phyloP scores from a whole-genome alignment of 225 moss, liverwort and hornwort species.

The Pleurozium schreberi region DNA sequence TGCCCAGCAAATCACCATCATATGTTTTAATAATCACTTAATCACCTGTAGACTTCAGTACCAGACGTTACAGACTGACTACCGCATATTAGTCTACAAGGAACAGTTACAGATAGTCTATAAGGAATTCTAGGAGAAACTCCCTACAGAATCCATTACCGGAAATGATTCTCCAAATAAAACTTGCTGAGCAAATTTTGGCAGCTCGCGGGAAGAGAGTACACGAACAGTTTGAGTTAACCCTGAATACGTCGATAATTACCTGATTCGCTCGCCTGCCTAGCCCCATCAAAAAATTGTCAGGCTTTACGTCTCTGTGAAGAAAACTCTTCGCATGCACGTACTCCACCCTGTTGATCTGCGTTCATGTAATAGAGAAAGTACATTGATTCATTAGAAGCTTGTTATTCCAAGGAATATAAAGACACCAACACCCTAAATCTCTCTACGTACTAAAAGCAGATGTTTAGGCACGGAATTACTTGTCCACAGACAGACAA shows the following conservation, averaged over 20 bases:
- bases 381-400: background rate
- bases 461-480: background rate
- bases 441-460: background rate
- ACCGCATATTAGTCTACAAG: background rate
- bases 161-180: background rate
- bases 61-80: background rate
- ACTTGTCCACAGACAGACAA: background rate
- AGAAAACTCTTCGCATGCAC: conserved; percentile 83
- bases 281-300: conserved; percentile 88
- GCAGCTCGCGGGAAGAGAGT: background rate
- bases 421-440: background rate
- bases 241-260: background rate
- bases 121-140: background rate
- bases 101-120: background rate
- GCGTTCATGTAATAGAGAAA: background rate
- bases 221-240: background rate
- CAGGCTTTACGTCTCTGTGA: conserved; percentile 92
- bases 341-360: conserved; percentile 63
- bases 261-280: conserved; percentile 47
- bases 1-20: background rate
- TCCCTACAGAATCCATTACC: background rate
- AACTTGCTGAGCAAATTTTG: background rate
- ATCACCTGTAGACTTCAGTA: background rate
- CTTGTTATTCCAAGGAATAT: background rate
- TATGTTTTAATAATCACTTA: background rate